Conservation (phyloP, 257 asterid genomes). For the Primulina tabacum region DNA sequence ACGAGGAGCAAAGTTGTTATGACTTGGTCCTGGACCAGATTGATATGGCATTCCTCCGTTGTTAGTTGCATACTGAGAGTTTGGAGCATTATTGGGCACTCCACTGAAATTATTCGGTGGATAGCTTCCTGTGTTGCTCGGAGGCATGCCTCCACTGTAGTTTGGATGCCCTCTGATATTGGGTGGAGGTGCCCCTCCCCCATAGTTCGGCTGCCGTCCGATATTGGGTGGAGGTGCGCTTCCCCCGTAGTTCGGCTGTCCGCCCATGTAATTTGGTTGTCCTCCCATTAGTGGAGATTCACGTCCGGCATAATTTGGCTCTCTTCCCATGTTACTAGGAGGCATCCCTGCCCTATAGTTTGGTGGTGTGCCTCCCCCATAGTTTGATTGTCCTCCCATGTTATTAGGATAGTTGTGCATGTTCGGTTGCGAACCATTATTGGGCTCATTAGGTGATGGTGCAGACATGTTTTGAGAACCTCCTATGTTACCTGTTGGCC, state of each 20-base stretch:
- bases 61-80: conserved; percentile 27
- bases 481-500: background rate
- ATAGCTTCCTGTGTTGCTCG: conserved; percentile 28
- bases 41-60: conserved; percentile 33
- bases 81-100: conserved; percentile 29
- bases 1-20: conserved; percentile 27
- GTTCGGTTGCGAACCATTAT: conserved; percentile 8
- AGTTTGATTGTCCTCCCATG: conserved; percentile 37
- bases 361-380: conserved; percentile 27
- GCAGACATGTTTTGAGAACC: conserved; percentile 26
- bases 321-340: conserved; percentile 19
- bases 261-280: background rate
- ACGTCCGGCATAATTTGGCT: background rate
- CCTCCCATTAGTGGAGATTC: background rate
- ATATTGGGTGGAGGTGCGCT: conserved; percentile 1
- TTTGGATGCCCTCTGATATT: background rate
- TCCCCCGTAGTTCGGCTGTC: background rate
- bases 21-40: conserved; percentile 36
- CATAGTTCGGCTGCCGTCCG: conserved; percentile 34
- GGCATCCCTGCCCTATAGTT: conserved; percentile 19
- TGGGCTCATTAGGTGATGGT: conserved; percentile 29
- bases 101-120: conserved; percentile 31
- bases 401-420: background rate
- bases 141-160: background rate
- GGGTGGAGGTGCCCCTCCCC: background rate